Conservation (phyloP, 768 basidiomycete species). For the Mrakia blollopis region DNA sequence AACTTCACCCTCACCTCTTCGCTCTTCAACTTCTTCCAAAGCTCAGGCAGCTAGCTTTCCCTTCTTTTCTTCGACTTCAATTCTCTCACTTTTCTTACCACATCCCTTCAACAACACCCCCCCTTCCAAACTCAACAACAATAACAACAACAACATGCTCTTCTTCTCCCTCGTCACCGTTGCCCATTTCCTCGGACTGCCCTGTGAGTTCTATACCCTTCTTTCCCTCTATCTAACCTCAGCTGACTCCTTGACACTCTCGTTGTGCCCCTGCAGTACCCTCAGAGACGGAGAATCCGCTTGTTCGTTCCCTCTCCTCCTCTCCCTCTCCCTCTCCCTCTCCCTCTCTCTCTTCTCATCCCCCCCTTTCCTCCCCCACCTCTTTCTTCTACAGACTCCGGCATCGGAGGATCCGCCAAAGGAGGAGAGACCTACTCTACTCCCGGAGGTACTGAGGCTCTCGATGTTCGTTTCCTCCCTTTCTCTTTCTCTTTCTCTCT, state of each 20-base stretch:
- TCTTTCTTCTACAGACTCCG: neutral
- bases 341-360: neutral
- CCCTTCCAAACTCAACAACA: neutral
- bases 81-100: neutral
- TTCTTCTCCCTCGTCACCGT: neutral
- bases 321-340: neutral
- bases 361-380: no score
- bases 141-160: neutral
- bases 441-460: neutral
- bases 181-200: neutral
- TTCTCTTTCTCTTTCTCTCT: neutral
- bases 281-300: neutral
- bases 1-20: neutral
- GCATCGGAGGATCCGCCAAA: slow-evolving; percentile 10
- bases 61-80: neutral
- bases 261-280: no score
- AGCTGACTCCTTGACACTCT: neutral
- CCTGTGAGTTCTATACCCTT: neutral
- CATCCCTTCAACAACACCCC: no score
- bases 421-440: neutral
- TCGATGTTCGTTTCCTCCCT: neutral
- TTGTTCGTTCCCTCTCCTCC: neutral
- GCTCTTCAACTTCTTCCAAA: neutral
- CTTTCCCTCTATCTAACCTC: neutral
- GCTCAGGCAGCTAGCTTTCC: neutral